phyloP scores from a whole-genome alignment of 1,139 yeast genomes.

The Debaryomycetaceae sp. region DNA sequence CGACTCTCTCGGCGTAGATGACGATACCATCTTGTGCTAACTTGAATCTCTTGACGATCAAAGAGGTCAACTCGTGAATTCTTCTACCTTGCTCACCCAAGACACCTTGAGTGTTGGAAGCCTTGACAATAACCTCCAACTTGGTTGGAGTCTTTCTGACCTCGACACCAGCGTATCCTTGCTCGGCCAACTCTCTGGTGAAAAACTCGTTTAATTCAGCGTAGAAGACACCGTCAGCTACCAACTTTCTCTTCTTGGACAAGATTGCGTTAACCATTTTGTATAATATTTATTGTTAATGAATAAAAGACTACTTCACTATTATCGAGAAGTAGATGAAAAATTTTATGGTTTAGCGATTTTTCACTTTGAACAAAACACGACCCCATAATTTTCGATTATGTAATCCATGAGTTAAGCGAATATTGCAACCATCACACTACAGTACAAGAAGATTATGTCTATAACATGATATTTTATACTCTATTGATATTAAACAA shows the following conservation, averaged over 20 bases:
- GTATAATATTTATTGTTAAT: slow-evolving; percentile 5
- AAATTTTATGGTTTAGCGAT: slow-evolving; percentile 11
- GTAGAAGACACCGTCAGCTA: slow-evolving; percentile 99
- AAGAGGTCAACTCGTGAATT: slow-evolving; percentile 97
- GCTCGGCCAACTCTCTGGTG: slow-evolving; percentile 99
- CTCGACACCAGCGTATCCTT: slow-evolving; percentile 99
- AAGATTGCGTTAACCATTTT: slow-evolving; percentile 53
- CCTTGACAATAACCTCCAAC: slow-evolving; percentile 98
- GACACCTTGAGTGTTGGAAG: slow-evolving; percentile 98
- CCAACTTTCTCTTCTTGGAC: slow-evolving; percentile 86
- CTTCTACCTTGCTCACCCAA: slow-evolving; percentile 99
- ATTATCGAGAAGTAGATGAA: slow-evolving; percentile 3
- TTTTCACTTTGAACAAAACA: slow-evolving; percentile 4
- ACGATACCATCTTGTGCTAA: slow-evolving; percentile 91
- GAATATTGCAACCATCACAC: neutral
- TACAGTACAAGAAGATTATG: neutral
- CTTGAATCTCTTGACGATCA: slow-evolving; percentile 98
- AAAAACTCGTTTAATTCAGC: slow-evolving; percentile 99
- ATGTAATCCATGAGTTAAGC: neutral
- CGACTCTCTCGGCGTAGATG: slow-evolving; percentile 98
- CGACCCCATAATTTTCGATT: slow-evolving; percentile 7
- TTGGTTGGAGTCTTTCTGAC: slow-evolving; percentile 98
- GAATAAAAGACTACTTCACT: slow-evolving; percentile 8
- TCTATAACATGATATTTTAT: neutral
- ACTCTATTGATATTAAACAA: neutral